Evolutionary conservation across 83 land plant genomes (phyloP), one percentile per base, ranked within the genome.

Genomic region (Picea abies): DNA sequence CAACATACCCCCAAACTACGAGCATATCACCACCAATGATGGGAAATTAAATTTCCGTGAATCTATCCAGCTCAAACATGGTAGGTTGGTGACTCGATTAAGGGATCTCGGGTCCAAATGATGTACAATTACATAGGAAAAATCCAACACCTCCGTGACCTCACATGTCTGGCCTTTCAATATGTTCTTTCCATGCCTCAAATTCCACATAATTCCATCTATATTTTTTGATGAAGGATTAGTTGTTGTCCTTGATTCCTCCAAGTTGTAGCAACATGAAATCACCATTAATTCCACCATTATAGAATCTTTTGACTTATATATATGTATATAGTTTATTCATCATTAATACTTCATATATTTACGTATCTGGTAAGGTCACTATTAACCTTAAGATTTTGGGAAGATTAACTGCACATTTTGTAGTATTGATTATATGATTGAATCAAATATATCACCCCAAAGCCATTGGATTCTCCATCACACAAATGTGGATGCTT

Each of bases 371-470:
- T 22, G 49, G 81, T 35, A 62, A 80, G 2, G 66, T 20, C 47
- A 64, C 19, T 5, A 62, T 10, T 0, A 89, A 85, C 8, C 83
- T n/a, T 25, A 89, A 32, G 77, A 73, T 80, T 8, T 63, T 65
- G 22, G 93, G 86, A 0, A 91, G 87, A 14, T 85, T 71, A 47
- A 87, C 20, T 14, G 90, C 93, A n/a, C 85, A 89, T 23, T 91
- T 86, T 17, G 86, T 67, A 73, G 80, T 75, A 69, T 86, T 86
- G 60, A 95, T 76, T 71, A 89, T 84, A 1, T 81, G 75, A 85
- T 90, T 90, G 82, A 90, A 95, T 86, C 98, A 93, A 26, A 95
- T 82, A 66, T 95, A 92, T 11, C 98, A 89, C 1, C 96, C 98
- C 60, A 83, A 90, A 0, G 98, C 85, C 29, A 86, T 73, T 0